These are phyloP conservation scores for Rhizoclosmatium globosum DNA, from an alignment of 192 early-diverging fungal species.

Conservation along the genomic window DNA sequence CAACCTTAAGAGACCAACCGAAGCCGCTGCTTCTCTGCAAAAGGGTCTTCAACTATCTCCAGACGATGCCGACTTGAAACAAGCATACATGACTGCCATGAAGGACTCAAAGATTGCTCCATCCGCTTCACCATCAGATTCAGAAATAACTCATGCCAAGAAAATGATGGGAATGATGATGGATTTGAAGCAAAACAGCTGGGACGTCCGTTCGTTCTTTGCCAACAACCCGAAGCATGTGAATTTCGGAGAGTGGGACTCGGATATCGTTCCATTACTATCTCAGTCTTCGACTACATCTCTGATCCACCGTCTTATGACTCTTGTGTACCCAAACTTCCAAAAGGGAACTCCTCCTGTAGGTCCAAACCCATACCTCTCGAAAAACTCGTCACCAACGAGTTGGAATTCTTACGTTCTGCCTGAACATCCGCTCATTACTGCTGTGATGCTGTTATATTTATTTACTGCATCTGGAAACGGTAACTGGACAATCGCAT, in stretches of 20 bases:
- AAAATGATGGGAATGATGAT: constrained; percentile 51
- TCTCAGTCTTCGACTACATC: not conserved
- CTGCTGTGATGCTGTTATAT: constrained; percentile 14
- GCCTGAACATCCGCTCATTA: constrained; percentile 34
- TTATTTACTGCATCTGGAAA: not conserved
- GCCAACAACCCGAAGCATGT: not conserved
- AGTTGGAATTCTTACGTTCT: constrained; percentile 19
- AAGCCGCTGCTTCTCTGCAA: constrained; percentile 36
- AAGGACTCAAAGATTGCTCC: constrained; percentile 27
- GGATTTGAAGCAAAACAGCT: constrained; percentile 42
- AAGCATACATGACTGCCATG: constrained; percentile 35
- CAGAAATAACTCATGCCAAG: constrained; percentile 24
- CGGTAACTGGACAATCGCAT: constrained; percentile 18
- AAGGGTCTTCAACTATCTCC: constrained; percentile 25
- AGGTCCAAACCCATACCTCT: not conserved
- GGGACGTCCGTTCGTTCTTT: constrained; percentile 37
- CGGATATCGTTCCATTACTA: constrained; percentile 21
- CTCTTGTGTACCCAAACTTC: constrained; percentile 11
- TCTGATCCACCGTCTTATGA: not conserved
- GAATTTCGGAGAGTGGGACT: constrained; percentile 22
- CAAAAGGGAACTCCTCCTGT: constrained; percentile 17
- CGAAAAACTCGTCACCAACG: not conserved
- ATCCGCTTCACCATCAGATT: not conserved
- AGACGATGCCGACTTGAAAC: constrained; percentile 42
- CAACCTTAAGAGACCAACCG: constrained; percentile 1